Evolutionary conservation across 306 rosid genomes (phyloP).

Genomic region (Inga leiocalycina): DNA sequence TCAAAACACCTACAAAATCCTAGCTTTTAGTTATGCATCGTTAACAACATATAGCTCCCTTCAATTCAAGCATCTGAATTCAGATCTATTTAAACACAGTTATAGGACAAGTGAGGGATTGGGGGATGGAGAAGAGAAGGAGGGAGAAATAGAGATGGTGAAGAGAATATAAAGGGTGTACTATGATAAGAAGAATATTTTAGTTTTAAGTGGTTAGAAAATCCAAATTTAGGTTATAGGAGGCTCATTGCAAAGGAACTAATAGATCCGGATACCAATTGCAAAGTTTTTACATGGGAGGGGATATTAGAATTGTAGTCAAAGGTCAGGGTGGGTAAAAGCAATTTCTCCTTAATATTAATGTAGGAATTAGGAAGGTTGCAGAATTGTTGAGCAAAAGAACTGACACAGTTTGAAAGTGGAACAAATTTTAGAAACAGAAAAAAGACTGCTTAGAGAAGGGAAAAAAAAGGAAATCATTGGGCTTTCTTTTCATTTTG

Average conservation of each 20-base stretch:
- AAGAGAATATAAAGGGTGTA: background rate
- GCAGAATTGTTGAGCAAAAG: background rate
- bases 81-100: background rate
- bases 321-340: background rate
- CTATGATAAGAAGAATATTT: background rate
- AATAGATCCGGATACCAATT: background rate
- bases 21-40: conserved; percentile 2
- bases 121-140: background rate
- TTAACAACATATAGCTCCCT: background rate
- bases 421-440: background rate
- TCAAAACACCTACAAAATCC: conserved; percentile 10
- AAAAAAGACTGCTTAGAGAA: background rate
- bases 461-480: background rate
- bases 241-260: background rate
- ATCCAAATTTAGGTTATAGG: background rate
- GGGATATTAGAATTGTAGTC: background rate
- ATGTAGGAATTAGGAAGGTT: background rate
- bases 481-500: background rate
- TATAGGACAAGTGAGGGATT: background rate
- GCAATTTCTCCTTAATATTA: background rate
- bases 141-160: background rate
- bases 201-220: background rate
- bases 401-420: background rate
- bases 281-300: background rate
- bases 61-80: background rate